Evolutionary conservation across 2,329 filamentous ascomycete species (phyloP).

Genomic region (Colletotrichum orchidophilum): DNA sequence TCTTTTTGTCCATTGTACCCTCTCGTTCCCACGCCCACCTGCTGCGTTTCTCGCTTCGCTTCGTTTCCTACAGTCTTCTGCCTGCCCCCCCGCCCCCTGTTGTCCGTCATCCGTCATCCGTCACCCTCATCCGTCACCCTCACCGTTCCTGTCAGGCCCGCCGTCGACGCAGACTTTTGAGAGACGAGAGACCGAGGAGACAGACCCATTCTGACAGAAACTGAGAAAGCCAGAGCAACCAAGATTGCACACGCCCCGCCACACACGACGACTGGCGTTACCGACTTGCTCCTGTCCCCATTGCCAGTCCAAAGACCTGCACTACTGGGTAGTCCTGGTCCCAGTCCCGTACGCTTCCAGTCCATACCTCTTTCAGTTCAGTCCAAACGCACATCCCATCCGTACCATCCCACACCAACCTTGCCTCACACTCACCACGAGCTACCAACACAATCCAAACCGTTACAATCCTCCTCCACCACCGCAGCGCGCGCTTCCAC

Average conservation of each 20-base stretch:
- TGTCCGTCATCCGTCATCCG: neutral
- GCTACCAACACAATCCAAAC: slow-evolving; percentile 9
- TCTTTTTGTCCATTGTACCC: neutral
- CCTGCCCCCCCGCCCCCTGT: neutral
- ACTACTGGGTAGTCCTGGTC: neutral
- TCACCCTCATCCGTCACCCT: neutral
- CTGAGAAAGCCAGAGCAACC: neutral
- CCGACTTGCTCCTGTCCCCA: slow-evolving; percentile 1
- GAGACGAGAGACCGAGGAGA: neutral
- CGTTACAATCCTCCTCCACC: neutral
- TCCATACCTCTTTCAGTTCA: slow-evolving; percentile 13
- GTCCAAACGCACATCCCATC: slow-evolving; percentile 27
- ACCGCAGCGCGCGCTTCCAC: slow-evolving; percentile 1
- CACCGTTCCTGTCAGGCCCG: slow-evolving; percentile 16
- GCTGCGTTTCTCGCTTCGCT: slow-evolving; percentile 3
- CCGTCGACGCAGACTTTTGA: neutral
- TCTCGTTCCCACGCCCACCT: neutral
- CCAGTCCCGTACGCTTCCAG: slow-evolving; percentile 7
- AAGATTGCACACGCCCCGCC: neutral
- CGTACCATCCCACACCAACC: slow-evolving; percentile 14
- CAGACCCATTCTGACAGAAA: neutral
- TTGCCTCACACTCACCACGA: slow-evolving; percentile 1
- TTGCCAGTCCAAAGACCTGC: neutral
- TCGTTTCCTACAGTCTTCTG: neutral
- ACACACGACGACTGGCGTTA: neutral